Evolutionary conservation across 306 rosid genomes (phyloP).

Genomic region (Quercus agrifolia): DNA sequence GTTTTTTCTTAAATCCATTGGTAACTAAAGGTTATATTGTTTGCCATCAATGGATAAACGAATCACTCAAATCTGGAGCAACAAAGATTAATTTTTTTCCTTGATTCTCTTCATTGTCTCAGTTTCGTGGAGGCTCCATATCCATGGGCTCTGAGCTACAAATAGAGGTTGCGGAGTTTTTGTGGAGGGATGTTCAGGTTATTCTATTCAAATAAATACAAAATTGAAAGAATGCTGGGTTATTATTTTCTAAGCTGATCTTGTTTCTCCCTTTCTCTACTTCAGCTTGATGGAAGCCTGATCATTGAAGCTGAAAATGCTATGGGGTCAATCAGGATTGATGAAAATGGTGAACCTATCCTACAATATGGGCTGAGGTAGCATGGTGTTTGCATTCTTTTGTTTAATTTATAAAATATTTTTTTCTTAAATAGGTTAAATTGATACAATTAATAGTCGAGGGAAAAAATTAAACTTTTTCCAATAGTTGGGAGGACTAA

Average conservation of each 20-base stretch:
- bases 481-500: no score
- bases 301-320: conserved; percentile 55
- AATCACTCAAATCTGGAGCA: not conserved
- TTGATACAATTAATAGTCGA: no score
- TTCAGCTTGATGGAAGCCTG: conserved; percentile 86
- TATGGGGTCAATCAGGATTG: conserved; percentile 62
- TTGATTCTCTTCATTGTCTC: conserved; percentile 17
- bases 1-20: not conserved
- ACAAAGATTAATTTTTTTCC: conserved; percentile 16
- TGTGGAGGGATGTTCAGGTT: conserved; percentile 94
- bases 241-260: conserved; percentile 33
- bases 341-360: conserved; percentile 56
- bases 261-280: conserved; percentile 21
- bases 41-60: not conserved
- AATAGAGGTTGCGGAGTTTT: conserved; percentile 85
- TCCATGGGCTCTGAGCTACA: conserved; percentile 84
- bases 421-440: no score
- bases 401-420: not conserved
- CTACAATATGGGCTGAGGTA: conserved; percentile 86
- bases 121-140: conserved; percentile 88
- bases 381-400: conserved; percentile 5
- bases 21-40: not conserved
- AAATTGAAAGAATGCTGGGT: conserved; percentile 10
- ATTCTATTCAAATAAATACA: conserved; percentile 18
- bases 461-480: no score